These are phyloP conservation scores for Debaryomyces sp. DNA, from an alignment of 1,139 yeast species.

Conservation along the genomic window DNA sequence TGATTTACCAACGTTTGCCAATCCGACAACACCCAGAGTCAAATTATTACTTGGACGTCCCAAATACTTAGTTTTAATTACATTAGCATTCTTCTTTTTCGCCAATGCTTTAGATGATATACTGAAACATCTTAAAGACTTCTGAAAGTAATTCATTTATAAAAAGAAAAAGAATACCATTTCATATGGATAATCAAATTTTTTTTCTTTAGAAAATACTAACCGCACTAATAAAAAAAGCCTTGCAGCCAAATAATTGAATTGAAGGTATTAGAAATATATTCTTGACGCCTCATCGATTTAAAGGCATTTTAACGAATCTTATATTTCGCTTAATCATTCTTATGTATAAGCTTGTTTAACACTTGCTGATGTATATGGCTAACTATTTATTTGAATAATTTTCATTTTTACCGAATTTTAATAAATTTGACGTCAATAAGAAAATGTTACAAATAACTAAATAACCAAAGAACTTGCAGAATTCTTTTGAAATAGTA, in stretches of 20 bases:
- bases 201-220: background rate
- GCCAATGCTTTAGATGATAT: slow-evolving; percentile 8
- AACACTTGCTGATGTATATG: no score
- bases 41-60: slow-evolving; percentile 62
- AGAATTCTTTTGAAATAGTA: no score
- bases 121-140: slow-evolving; percentile 6
- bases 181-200: background rate
- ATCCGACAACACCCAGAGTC: slow-evolving; percentile 64
- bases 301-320: background rate
- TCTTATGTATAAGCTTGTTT: no score
- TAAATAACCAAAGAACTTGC: no score
- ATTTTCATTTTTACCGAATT: no score
- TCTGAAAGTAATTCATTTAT: background rate
- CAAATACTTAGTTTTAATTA: slow-evolving; percentile 23
- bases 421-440: no score
- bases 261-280: background rate
- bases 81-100: slow-evolving; percentile 8
- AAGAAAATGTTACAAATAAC: no score
- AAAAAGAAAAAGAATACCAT: background rate
- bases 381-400: no score
- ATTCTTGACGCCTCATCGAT: no score
- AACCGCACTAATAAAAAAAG: background rate
- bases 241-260: background rate
- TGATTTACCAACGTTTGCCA: slow-evolving; percentile 79
- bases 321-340: no score